These are phyloP conservation scores for Colletotrichum eleusines DNA, from an alignment of 2,329 filamentous ascomycete species.

Conservation along the genomic window DNA sequence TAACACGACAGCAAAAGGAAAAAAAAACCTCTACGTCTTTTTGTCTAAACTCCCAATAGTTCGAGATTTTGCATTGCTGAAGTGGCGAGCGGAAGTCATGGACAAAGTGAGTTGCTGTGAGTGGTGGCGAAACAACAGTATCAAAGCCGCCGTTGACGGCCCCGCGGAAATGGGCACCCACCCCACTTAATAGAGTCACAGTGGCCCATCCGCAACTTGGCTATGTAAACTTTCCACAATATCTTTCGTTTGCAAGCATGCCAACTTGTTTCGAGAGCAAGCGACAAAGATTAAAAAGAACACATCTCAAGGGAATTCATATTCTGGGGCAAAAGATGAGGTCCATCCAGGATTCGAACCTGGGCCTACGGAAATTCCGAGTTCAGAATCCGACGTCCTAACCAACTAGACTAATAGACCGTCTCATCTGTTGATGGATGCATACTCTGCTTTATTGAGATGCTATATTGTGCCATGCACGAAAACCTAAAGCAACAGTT, in stretches of 20 bases:
- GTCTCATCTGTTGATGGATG: rapidly evolving
- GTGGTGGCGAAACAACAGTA: constrained; percentile 28
- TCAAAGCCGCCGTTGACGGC: background rate
- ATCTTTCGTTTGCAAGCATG: background rate
- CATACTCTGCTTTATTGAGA: too few relatives aligned
- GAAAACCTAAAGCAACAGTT: too few relatives aligned
- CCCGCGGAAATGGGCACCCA: constrained; percentile 4
- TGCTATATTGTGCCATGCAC: too few relatives aligned
- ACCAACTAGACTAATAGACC: constrained; percentile 43
- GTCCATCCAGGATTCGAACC: constrained; percentile 43
- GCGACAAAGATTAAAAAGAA: background rate
- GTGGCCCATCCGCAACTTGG: constrained; percentile 3
- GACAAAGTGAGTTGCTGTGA: constrained; percentile 26
- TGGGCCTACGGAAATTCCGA: constrained; percentile 38
- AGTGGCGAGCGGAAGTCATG: background rate
- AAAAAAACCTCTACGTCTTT: background rate
- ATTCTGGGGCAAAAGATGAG: background rate
- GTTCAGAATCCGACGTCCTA: constrained; percentile 42
- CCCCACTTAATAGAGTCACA: constrained; percentile 39
- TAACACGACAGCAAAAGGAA: background rate
- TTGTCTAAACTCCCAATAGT: background rate
- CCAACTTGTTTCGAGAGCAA: background rate
- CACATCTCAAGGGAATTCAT: rapidly evolving
- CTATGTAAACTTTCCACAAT: background rate
- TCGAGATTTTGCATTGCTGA: background rate